These are phyloP conservation scores for Saraca asoca DNA, from an alignment of 331 rosid species.

Conservation along the genomic window DNA sequence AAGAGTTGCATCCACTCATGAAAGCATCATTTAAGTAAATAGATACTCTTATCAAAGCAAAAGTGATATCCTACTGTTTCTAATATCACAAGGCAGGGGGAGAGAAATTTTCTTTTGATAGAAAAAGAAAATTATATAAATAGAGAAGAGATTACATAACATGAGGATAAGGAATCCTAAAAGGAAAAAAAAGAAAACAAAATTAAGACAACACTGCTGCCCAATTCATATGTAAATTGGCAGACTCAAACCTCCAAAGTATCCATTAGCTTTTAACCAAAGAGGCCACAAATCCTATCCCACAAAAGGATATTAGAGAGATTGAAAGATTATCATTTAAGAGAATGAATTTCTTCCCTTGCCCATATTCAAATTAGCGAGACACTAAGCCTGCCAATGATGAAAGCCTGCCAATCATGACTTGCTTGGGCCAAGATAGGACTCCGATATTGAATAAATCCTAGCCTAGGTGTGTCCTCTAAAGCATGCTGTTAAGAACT, in stretches of 20 bases:
- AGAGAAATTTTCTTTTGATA: not conserved
- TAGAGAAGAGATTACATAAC: too few species aligned
- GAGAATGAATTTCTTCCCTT: not conserved
- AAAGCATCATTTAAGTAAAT: not conserved
- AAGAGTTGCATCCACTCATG: not conserved
- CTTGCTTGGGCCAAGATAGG: not conserved
- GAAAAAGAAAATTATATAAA: too few species aligned
- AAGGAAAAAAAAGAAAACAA: too few species aligned
- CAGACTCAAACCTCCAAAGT: too few species aligned
- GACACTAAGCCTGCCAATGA: too few species aligned
- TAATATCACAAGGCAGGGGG: not conserved
- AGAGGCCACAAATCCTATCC: too few species aligned
- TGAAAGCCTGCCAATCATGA: not conserved
- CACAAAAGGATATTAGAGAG: too few species aligned
- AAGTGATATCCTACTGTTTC: not conserved
- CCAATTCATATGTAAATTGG: too few species aligned
- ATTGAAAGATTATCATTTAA: not conserved
- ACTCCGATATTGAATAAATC: not conserved
- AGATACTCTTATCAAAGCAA: not conserved
- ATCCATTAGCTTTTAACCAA: too few species aligned
- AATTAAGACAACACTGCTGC: too few species aligned
- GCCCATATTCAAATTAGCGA: too few species aligned
- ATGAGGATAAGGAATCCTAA: too few species aligned
- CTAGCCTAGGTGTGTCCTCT: not conserved
- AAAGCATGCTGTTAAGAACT: slow-evolving; percentile 2